Percentiles rank a stretch among this genome's conserved stretches.
Evolutionary conservation across 2,329 filamentous ascomycete species (phyloP).

Genomic region (Nothopassalora personata): DNA sequence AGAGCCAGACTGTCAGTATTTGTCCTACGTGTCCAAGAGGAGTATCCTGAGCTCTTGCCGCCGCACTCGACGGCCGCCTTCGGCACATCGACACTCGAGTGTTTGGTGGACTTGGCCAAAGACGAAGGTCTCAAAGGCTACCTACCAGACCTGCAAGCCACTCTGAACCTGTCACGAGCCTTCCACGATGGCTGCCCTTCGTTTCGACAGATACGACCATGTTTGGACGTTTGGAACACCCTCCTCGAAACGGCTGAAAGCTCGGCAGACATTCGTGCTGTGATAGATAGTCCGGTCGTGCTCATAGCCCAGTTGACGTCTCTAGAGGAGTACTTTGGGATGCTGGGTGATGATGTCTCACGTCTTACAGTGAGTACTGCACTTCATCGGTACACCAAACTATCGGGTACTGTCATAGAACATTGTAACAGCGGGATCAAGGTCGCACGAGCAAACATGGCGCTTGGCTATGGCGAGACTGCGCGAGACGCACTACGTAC

Average conservation of each 20-base stretch:
- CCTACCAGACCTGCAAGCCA: conserved; percentile 33
- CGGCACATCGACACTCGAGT: conserved; percentile 1
- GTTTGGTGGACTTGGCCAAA: conserved; percentile 16
- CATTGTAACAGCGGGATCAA: conserved; percentile 32
- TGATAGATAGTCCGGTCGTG: conserved; percentile 47
- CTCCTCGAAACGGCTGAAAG: conserved; percentile 31
- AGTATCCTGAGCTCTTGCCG: conserved; percentile 21
- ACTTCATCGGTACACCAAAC: conserved; percentile 4
- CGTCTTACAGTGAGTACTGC: conserved; percentile 14
- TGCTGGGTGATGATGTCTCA: conserved; percentile 49
- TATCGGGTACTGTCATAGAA: conserved; percentile 21
- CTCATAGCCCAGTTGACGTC: conserved; percentile 50
- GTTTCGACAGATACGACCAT: conserved; percentile 26
- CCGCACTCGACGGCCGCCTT: conserved; percentile 12
- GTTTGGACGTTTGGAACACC: conserved; percentile 36
- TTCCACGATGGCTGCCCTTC: conserved; percentile 35
- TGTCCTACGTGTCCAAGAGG: conserved; percentile 21
- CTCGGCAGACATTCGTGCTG: conserved; percentile 37
- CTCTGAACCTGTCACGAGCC: conserved; percentile 37
- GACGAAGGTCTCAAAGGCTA: conserved; percentile 35
- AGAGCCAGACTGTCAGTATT: conserved; percentile 23
- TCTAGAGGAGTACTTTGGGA: conserved; percentile 52
- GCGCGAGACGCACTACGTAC: conserved; percentile 54
- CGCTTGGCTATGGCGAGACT: conserved; percentile 56
- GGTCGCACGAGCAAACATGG: conserved; percentile 52